Percentiles rank a stretch among this genome's conserved stretches.
Evolutionary conservation across 768 basidiomycete species (phyloP).

Genomic region (Collybia nuda): DNA sequence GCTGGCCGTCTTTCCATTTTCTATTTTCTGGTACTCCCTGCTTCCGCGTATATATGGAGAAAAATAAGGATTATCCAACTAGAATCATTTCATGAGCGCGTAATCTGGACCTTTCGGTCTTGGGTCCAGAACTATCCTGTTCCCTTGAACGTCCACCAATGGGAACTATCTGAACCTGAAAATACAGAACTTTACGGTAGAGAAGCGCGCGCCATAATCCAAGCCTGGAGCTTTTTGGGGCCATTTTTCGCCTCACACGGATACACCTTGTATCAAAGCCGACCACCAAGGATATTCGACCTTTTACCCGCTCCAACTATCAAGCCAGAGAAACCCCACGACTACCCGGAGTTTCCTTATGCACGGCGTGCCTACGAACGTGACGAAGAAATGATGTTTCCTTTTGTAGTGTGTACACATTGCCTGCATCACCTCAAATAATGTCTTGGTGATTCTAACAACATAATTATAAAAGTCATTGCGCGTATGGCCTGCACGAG

Average conservation of each 20-base stretch:
- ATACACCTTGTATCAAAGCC: constrained; percentile 3
- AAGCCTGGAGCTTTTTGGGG: constrained; percentile 17
- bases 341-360: no score
- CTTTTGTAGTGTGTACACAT: no score
- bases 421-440: neutral
- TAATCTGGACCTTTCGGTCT: neutral
- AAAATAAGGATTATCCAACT: neutral
- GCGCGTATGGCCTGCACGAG: neutral
- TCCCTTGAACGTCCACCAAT: neutral
- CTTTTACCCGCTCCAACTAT: no score
- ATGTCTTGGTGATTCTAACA: no score
- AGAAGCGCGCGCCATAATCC: neutral
- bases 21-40: neutral
- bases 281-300: neutral
- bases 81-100: neutral
- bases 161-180: neutral
- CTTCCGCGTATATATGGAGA: neutral
- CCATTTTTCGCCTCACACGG: constrained; percentile 15
- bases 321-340: no score
- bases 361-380: no score
- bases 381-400: no score
- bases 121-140: neutral
- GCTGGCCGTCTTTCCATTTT: no score
- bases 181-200: neutral
- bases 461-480: no score